These are phyloP conservation scores for Cyberlindnera euphorbiae DNA, from an alignment of 805 yeast genomes.

Conservation along the genomic window DNA sequence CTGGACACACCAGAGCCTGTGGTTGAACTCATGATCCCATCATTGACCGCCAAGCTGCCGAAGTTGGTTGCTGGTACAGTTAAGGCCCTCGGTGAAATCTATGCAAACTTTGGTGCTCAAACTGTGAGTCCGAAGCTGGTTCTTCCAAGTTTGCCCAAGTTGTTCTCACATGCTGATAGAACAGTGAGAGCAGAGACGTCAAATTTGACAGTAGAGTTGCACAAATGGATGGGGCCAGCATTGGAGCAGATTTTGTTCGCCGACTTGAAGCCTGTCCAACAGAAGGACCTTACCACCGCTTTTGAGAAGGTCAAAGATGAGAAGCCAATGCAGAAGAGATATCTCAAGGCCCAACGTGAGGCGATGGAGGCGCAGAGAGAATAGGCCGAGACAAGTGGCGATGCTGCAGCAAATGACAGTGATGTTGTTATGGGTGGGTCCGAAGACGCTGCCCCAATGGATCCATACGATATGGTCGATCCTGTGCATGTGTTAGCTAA, in stretches of 20 bases:
- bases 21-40: conserved; percentile 62
- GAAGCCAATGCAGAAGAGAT: conserved; percentile 48
- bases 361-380: conserved; percentile 29
- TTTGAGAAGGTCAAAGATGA: conserved; percentile 49
- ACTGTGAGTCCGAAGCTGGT: conserved; percentile 54
- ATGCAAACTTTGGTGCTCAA: conserved; percentile 53
- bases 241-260: conserved; percentile 57
- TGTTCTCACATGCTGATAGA: conserved; percentile 82
- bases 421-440: conserved; percentile 26
- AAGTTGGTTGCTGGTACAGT: conserved; percentile 70
- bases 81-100: conserved; percentile 49
- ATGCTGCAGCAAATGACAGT: conserved; percentile 15
- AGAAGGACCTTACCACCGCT: conserved; percentile 69
- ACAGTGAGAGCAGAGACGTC: conserved; percentile 80
- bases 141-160: conserved; percentile 53
- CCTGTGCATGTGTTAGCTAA: conserved; percentile 63
- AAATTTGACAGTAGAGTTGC: conserved; percentile 59
- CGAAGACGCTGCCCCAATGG: conserved; percentile 33
- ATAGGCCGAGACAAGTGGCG: conserved; percentile 2
- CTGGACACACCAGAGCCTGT: conserved; percentile 60
- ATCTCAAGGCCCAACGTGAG: conserved; percentile 48
- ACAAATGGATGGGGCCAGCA: conserved; percentile 63
- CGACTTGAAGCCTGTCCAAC: conserved; percentile 85
- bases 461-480: conserved; percentile 67
- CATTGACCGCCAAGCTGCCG: conserved; percentile 60